Evolutionary conservation across 306 rosid species (phyloP).

Genomic region (Ochetophila trinervis): DNA sequence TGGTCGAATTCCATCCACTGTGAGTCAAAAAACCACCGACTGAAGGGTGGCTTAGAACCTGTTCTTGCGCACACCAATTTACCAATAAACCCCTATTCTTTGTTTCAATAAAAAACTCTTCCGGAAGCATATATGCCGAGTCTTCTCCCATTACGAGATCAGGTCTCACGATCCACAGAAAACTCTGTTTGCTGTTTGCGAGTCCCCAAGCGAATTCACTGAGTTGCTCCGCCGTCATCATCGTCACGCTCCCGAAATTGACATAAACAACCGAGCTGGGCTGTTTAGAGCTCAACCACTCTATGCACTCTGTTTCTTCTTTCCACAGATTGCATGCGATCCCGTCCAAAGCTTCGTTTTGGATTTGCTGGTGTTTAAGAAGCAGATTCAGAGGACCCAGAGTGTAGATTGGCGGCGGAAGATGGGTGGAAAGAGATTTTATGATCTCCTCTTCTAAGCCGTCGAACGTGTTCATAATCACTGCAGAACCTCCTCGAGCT

Average conservation of each 20-base stretch:
- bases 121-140: constrained; percentile 23
- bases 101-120: constrained; percentile 4
- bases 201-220: constrained; percentile 70
- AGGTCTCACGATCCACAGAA: constrained; percentile 51
- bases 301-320: constrained; percentile 47
- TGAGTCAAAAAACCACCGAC: constrained; percentile 14
- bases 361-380: not conserved
- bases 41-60: constrained; percentile 12
- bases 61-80: constrained; percentile 23
- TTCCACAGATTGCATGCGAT: constrained; percentile 60
- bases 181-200: constrained; percentile 36
- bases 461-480: constrained; percentile 50
- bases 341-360: not conserved
- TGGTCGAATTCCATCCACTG: constrained; percentile 19
- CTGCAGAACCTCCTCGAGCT: constrained; percentile 41
- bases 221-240: constrained; percentile 45
- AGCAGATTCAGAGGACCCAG: constrained; percentile 51
- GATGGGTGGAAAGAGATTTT: constrained; percentile 27
- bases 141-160: constrained; percentile 42
- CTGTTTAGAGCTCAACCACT: constrained; percentile 48
- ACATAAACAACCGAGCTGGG: constrained; percentile 49
- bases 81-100: constrained; percentile 8
- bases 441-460: constrained; percentile 40
- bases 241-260: constrained; percentile 60
- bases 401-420: constrained; percentile 44